Base-by-base conservation (phyloP, 2,329 filamentous ascomycete genomes). In the Ceratocystis colombiana region DNA sequence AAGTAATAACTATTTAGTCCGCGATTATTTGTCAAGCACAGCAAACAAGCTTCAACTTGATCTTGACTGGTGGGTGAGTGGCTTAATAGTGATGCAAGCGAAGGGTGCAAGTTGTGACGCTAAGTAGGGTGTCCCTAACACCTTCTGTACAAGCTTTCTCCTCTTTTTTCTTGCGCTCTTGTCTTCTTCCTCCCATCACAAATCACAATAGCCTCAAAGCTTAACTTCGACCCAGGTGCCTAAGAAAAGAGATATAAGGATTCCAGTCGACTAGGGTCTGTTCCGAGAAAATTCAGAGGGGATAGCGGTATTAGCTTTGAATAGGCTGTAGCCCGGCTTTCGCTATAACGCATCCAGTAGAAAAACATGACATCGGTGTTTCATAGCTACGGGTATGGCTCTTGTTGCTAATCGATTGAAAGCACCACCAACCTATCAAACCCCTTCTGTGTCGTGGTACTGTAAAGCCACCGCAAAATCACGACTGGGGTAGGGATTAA, bases 141-240 rank as follows among this genome's bases (percentile, higher is more conserved):
- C 10, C 10, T 53, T 28, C 8, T 15, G 10, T 41, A 28, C 48
- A 53, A 15, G 22, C 22, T 53, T 28, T 15, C 15, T 15, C 25
- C 10, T 37, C n/a, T n/a, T 59, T 7, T 8, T 8, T 7, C 30
- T 10, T n/a, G 3, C 37, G 12, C 37, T 41, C 37, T 41, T 41
- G 1, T 59, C 55, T 59, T 59, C 55, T 33, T 28, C 22, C 30
- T 30, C 53, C 15, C 12, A 15, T 30, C 7, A 53, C 20, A 25
- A 53, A 25, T 53, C 48, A 53, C 0, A 53, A 53, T 53, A 59
- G 55, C 55, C 55, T 59, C 55, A 59, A 59, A 59, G 55, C 55
- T 59, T 59, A 37, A 41, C 55, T 37, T 59, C 55, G 15, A 33
- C 55, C n/a, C 17, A 17, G 12, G 22, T 30, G 48, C 53, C 53